These are phyloP conservation scores for Phytopythium oedochilum DNA, from an alignment of 352 stramenopile species.

Conservation along the genomic window DNA sequence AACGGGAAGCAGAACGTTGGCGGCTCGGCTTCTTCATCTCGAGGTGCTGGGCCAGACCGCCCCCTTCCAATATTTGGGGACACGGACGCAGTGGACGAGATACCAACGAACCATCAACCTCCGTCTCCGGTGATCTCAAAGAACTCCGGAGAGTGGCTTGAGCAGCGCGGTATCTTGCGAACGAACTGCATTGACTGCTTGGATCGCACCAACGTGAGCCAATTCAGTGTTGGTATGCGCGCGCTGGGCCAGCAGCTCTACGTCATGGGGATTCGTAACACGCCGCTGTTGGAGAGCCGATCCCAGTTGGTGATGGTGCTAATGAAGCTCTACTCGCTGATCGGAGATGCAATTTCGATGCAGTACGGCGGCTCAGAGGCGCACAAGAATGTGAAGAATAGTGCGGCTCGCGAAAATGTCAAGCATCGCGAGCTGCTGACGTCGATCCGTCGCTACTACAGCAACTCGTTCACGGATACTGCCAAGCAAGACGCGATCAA, in stretches of 20 bases:
- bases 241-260: constrained; percentile 96
- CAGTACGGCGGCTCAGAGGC: constrained; percentile 99
- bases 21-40: constrained; percentile 10
- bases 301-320: constrained; percentile 94
- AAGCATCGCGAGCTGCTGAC: constrained; percentile 97
- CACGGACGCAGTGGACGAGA: background rate
- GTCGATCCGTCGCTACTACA: constrained; percentile 99
- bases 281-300: constrained; percentile 69
- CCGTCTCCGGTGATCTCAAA: constrained; percentile 66
- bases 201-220: constrained; percentile 84
- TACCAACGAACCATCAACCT: constrained; percentile 4
- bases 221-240: constrained; percentile 84
- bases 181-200: constrained; percentile 99
- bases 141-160: constrained; percentile 87
- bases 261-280: constrained; percentile 95
- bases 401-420: constrained; percentile 72
- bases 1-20: constrained; percentile 20
- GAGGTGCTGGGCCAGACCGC: background rate
- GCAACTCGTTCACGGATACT: constrained; percentile 98
- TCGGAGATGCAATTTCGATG: constrained; percentile 98
- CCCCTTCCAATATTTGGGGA: background rate
- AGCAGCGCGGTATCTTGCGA: constrained; percentile 96
- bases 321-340: constrained; percentile 98
- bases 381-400: constrained; percentile 97
- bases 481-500: constrained; percentile 99